Percentiles rank a stretch among this genome's conserved stretches.
Evolutionary conservation across 2,329 filamentous ascomycete species (phyloP).

Genomic region (Paraphoma sp.): DNA sequence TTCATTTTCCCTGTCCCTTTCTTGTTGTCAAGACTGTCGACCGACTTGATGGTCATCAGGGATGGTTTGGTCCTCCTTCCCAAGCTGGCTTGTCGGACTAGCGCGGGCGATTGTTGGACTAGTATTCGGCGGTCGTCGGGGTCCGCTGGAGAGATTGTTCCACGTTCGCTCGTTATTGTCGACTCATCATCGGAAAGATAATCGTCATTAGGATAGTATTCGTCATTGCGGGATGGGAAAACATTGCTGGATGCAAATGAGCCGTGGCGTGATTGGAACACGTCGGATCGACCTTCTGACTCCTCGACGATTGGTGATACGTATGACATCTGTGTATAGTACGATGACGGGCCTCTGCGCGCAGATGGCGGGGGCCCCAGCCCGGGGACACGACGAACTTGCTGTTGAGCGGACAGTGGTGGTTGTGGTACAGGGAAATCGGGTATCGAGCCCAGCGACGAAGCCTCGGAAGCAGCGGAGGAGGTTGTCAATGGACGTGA

Average conservation of each 20-base stretch:
- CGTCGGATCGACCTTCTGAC: conserved; percentile 53
- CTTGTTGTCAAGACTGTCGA: conserved; percentile 43
- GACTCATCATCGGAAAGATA: conserved; percentile 47
- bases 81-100: conserved; percentile 55
- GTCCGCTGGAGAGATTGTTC: conserved; percentile 37
- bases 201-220: conserved; percentile 49
- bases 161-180: conserved; percentile 42
- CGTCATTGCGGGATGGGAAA: conserved; percentile 51
- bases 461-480: conserved; percentile 47
- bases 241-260: conserved; percentile 59
- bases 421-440: conserved; percentile 50
- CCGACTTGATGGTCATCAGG: conserved; percentile 56
- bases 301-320: conserved; percentile 59
- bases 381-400: conserved; percentile 47
- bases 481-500: conserved; percentile 47
- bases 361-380: conserved; percentile 58
- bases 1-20: conserved; percentile 25
- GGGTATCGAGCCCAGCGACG: conserved; percentile 50
- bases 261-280: conserved; percentile 47
- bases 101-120: conserved; percentile 40
- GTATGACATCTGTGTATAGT: conserved; percentile 56
- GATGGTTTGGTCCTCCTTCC: conserved; percentile 56
- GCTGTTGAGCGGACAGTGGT: conserved; percentile 42
- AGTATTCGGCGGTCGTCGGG: conserved; percentile 47
- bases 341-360: conserved; percentile 55